Base-by-base conservation (phyloP, 2,329 filamentous ascomycete genomes). In the Leptographium flavum region DNA sequence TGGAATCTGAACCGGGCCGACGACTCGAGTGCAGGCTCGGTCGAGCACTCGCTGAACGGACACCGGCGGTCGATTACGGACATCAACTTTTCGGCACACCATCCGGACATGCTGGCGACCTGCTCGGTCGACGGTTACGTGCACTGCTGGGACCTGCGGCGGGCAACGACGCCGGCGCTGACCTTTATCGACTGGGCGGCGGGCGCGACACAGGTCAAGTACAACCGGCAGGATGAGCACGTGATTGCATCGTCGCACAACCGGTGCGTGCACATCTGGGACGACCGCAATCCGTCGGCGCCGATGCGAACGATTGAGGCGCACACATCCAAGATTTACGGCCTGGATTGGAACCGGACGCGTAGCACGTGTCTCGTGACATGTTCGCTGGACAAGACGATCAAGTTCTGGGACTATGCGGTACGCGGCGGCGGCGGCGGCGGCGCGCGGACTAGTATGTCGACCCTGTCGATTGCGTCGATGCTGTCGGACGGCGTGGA, bases 51-150 rank as follows among this genome's bases (percentile, higher is more conserved):
- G 13, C 71, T 95, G 14, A 83, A 93, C 56, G 87, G 81, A 2
- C 88, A 63, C 60, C 85, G 78, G 39, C 76, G 90, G 52, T 87
- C 88, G 50, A 95, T 95, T 54, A 95, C 88, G 8, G 88, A 95
- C 59, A 87, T 95, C 61, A 95, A 95, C 60, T 95, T 94, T 61
- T 94, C 87, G 0, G 87, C 88, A 5, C 86, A 94, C 54, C 84
- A 95, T 57, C 86, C 87, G 0, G 88, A 95, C 57, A 70, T 88
- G 37, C 74, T 95, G 15, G 85, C 87, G 10, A 94, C 90, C 0
- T 95, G 87, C 60, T 84, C 87, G 4, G 85, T 95, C 27, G 88
- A 95, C 61, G 92, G 87, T 42, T 94, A 87, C 56, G 84, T 95
- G 9, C 86, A 94, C 60, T 87, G 81, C 56, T 95, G 90, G 87